phyloP scores from a whole-genome alignment of 306 rosid species.

The Ammopiptanthus mongolicus region DNA sequence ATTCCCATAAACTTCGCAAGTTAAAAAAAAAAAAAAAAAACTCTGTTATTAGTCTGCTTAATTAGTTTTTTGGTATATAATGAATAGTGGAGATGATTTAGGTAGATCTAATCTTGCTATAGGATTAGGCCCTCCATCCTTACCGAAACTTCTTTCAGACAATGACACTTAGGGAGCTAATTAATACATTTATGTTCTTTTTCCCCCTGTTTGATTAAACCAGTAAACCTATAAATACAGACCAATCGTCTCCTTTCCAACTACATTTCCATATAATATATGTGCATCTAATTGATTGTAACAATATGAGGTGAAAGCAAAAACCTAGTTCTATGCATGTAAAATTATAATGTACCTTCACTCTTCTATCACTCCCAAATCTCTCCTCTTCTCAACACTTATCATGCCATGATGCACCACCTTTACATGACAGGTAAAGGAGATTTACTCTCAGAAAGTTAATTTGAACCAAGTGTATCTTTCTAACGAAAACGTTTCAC shows the following conservation, averaged over 20 bases:
- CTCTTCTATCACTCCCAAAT: background rate
- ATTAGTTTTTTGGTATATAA: background rate
- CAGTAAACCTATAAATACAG: background rate
- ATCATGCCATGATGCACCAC: slow-evolving; percentile 22
- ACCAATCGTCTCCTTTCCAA: background rate
- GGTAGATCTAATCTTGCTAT: background rate
- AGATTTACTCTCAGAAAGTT: background rate
- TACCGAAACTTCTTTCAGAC: background rate
- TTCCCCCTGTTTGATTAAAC: background rate
- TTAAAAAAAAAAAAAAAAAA: no score
- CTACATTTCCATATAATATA: background rate
- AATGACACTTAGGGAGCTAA: background rate
- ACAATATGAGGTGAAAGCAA: slow-evolving; percentile 17
- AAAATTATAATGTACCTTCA: background rate
- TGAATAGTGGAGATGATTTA: background rate
- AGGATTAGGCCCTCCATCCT: background rate
- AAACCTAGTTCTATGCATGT: slow-evolving; percentile 10
- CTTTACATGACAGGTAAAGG: slow-evolving; percentile 25
- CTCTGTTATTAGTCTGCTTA: no score
- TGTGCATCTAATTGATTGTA: slow-evolving; percentile 18
- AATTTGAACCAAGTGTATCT: background rate
- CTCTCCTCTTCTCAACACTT: background rate
- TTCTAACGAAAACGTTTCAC: slow-evolving; percentile 19
- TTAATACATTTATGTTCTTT: background rate
- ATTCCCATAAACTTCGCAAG: no score